Conservation (phyloP, 1,284 basidiomycete species). For the Cryptococcus neoformans region DNA sequence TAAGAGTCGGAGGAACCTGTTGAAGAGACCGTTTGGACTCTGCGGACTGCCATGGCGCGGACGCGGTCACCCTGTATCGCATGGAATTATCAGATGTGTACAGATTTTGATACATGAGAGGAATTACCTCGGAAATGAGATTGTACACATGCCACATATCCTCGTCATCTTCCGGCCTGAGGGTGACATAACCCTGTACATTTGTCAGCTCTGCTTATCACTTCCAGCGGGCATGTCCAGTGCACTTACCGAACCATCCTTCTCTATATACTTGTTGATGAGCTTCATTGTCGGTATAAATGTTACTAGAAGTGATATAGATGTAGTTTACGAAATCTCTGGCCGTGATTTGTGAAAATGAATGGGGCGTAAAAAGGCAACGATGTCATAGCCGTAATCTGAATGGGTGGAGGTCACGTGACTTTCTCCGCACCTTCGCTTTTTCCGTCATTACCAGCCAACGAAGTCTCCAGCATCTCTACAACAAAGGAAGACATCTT, state of each 20-base stretch:
- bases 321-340: background rate
- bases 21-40: constrained; percentile 65
- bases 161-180: constrained; percentile 91
- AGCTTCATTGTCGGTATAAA: constrained; percentile 60
- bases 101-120: background rate
- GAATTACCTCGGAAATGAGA: constrained; percentile 70
- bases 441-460: background rate
- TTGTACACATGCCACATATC: constrained; percentile 99
- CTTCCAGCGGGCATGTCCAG: background rate
- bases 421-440: background rate
- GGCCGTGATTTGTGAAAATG: too few relatives aligned
- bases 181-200: constrained; percentile 76
- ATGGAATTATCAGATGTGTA: constrained; percentile 1
- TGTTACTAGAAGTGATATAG: background rate
- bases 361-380: background rate
- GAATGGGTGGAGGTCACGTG: background rate
- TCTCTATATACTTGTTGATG: constrained; percentile 66
- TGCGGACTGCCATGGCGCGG: constrained; percentile 84
- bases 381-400: background rate
- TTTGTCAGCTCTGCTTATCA: constrained; percentile 1
- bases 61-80: constrained; percentile 69
- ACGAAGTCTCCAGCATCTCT: background rate
- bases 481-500: background rate
- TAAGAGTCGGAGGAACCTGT: constrained; percentile 94
- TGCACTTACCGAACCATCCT: constrained; percentile 65